Evolutionary conservation across 2,329 filamentous ascomycete species (phyloP), one percentile per base, ranked within the genome.

Genomic region (Aspergillus ustus): DNA sequence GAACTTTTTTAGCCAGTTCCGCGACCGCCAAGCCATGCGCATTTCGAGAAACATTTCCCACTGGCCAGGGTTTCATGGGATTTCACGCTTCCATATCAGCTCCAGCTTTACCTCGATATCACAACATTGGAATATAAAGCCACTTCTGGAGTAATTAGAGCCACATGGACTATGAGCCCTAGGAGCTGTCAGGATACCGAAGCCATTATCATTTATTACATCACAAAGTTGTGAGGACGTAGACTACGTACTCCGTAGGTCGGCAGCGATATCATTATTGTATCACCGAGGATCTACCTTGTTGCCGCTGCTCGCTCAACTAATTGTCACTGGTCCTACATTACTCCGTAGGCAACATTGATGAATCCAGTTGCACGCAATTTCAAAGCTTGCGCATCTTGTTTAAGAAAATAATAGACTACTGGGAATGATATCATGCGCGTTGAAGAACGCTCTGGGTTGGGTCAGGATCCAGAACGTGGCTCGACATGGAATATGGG

Each of bases 401-500:
- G 31, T 15, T 57, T 19, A 37, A 52, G 51, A 52, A 58, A 44
- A 31, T 58, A 44, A 31, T 58, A 40, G 48, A 22, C 48, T 5
- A 29, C 2, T 22, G 11, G 13, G 25, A 37, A 58, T 58, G 55
- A 58, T 57, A 50, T 50, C 45, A 57, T 57, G 11, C 31, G 31
- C 22, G 28, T 44, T 44, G 15, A 52, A 43, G 17, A n/a, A 15
- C 46, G 46, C 43, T 51, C 31, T 37, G 31, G 31, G 31, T 8
- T 37, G 6, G 31, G 31, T 37, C 20, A 22, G 37, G 22, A 52
- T 40, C 48, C 48, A 31, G 37, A 52, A 52, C 25, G 55, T 58
- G 55, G 55, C 55, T 58, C 46, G 50, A 49, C 17, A 22, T n/a
- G 31, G 19, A 49, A 17, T 20, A 58, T 58, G 55, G 55, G 55